Conservation (phyloP, 2,329 filamentous ascomycete species). For the Alternaria solani region DNA sequence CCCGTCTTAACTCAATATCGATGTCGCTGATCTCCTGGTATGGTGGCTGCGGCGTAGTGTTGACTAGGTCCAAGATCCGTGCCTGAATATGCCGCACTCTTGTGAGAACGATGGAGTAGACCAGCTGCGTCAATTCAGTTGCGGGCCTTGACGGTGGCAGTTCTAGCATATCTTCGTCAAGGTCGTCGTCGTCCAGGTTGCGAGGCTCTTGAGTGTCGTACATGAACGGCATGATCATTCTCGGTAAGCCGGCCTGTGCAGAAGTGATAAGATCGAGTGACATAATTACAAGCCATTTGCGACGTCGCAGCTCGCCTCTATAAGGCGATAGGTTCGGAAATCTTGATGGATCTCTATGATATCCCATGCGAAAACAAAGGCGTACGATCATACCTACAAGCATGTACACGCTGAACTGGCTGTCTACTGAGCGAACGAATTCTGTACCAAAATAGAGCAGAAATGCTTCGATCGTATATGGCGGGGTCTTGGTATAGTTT, state of each 20-base stretch:
- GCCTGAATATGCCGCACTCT: constrained; percentile 36
- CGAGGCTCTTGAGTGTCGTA: constrained; percentile 51
- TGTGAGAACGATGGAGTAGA: constrained; percentile 39
- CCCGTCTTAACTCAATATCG: constrained; percentile 33
- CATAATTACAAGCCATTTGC: constrained; percentile 65
- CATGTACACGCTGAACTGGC: constrained; percentile 42
- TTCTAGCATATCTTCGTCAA: constrained; percentile 48
- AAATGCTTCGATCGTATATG: constrained; percentile 43
- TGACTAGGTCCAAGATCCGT: constrained; percentile 41
- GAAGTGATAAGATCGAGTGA: constrained; percentile 52
- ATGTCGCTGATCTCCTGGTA: constrained; percentile 42
- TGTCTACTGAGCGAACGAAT: constrained; percentile 39
- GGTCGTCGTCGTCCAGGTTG: constrained; percentile 54
- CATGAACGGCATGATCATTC: constrained; percentile 49
- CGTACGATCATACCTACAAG: constrained; percentile 43
- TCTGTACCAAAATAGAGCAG: constrained; percentile 44
- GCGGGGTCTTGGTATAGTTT: constrained; percentile 48
- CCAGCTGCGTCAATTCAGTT: constrained; percentile 35
- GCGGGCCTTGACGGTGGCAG: constrained; percentile 41
- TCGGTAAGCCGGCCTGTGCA: constrained; percentile 50
- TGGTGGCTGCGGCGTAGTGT: constrained; percentile 32
- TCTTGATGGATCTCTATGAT: constrained; percentile 53
- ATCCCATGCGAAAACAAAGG: constrained; percentile 52
- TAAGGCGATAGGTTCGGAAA: constrained; percentile 58
- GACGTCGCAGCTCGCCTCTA: constrained; percentile 66